Base-by-base conservation (phyloP, 148 eudicot species). In the Vaccinium myrtillus region DNA sequence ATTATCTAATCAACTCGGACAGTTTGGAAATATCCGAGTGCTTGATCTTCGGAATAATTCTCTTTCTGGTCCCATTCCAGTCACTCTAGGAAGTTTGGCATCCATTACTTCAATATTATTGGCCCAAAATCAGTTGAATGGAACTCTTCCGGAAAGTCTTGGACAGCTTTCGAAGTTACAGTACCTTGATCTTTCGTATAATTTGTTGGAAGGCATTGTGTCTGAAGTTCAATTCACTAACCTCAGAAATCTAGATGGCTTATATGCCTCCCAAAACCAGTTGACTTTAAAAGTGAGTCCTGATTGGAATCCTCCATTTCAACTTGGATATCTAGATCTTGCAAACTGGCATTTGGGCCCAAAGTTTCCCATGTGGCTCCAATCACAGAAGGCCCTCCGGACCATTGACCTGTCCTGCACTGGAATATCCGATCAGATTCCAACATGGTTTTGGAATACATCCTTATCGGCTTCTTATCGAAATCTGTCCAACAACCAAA, bases 241-340 rank as follows among this genome's bases (percentile, higher is more conserved):
- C n/a, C 81, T 87, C 30, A n/a, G 3, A 19, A 0, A 1, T 6
- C 32, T 87, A 0, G 5, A 1, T 6, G 7, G 30, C 9, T 5
- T 63, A 19, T 6, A 63, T 19, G 23, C 80, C 4, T 30, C 83
- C 13, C 36, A 9, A 18, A 87, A 87, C 23, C 82, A 59, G 16
- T 67, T 87, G n/a, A 73, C 49, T 49, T 78, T 81, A 12, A 75
- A 69, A 15, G 81, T 85, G 18, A 69, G 75, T 51, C 50, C 76
- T 12, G 30, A 43, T 55, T 87, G 88, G 86, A 50, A 61, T 65
- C 88, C 88, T 48, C 81, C 84, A 4, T 87, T 87, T 81, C 78
- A 81, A 70, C 78, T 81, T 70, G 0, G 0, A 0, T 5, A 0
- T 3, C 58, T 87, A 9, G 2, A 0, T 3, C 21, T 87, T 21